A percentile compares a stretch with the other conserved stretches of the same genome.
These are phyloP conservation scores for Thielaviopsis euricoi DNA, from an alignment of 2,329 filamentous ascomycete species.

Conservation along the genomic window DNA sequence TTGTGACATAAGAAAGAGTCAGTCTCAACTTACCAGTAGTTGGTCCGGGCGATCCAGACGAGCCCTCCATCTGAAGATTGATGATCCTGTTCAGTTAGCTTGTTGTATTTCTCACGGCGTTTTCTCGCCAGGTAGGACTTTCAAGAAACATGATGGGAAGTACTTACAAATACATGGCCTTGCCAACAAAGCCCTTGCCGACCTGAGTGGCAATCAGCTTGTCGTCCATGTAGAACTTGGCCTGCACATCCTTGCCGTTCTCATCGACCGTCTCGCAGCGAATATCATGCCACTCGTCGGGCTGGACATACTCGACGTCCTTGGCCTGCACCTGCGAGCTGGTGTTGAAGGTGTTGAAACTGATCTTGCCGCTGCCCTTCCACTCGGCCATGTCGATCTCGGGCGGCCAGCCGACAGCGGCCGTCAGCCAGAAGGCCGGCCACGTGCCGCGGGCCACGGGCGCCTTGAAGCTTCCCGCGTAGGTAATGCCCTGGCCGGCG, in stretches of 20 bases:
- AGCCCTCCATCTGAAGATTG: conserved; percentile 30
- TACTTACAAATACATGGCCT: conserved; percentile 27
- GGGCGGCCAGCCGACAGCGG: conserved; percentile 37
- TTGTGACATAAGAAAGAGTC: neutral
- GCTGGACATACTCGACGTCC: conserved; percentile 30
- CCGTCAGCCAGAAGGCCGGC: conserved; percentile 44
- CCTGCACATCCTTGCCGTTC: conserved; percentile 34
- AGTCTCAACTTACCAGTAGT: conserved; percentile 12
- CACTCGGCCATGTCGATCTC: conserved; percentile 45
- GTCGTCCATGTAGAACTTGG: conserved; percentile 38
- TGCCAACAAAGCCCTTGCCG: conserved; percentile 31
- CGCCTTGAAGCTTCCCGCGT: conserved; percentile 24
- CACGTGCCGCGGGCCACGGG: conserved; percentile 30
- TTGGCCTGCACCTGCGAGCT: conserved; percentile 27
- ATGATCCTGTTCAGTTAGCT: conserved; percentile 20
- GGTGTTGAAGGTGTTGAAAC: conserved; percentile 39
- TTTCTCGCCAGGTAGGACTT: too few species aligned
- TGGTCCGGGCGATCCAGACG: conserved; percentile 26
- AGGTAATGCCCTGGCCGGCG: conserved; percentile 24
- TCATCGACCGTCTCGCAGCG: conserved; percentile 32
- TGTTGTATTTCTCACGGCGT: too few species aligned
- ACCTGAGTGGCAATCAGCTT: conserved; percentile 31
- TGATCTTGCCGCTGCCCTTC: conserved; percentile 40
- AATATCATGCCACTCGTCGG: conserved; percentile 32
- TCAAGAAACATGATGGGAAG: too few species aligned